Conservation (phyloP, 192 early-diverging fungal species). For the Backusella tarrabulga region DNA sequence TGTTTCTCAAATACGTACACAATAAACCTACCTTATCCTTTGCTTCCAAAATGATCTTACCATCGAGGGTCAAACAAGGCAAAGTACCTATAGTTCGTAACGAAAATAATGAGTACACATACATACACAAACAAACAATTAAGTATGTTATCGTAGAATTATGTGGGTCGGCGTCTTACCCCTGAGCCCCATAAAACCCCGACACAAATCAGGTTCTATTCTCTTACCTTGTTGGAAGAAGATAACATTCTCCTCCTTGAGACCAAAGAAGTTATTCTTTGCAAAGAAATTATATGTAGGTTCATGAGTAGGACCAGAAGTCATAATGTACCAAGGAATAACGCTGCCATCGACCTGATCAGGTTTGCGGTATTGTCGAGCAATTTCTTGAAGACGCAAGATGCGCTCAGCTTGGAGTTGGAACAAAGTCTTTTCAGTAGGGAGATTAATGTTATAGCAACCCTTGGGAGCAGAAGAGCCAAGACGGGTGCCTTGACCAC, state of each 20-base stretch:
- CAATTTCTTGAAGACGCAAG: slow-evolving; percentile 73
- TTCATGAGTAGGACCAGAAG: slow-evolving; percentile 86
- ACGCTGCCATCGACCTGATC: slow-evolving; percentile 48
- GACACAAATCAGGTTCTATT: neutral
- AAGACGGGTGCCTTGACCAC: slow-evolving; percentile 84
- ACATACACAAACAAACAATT: slow-evolving; percentile 10
- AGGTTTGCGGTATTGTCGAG: slow-evolving; percentile 27
- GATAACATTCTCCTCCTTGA: slow-evolving; percentile 79
- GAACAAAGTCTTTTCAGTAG: slow-evolving; percentile 87
- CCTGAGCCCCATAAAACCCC: neutral
- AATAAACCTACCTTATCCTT: slow-evolving; percentile 46
- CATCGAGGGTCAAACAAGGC: slow-evolving; percentile 90
- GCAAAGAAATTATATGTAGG: slow-evolving; percentile 82
- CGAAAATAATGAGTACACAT: neutral
- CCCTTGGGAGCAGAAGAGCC: slow-evolving; percentile 87
- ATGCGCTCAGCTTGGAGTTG: slow-evolving; percentile 96
- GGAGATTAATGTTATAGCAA: slow-evolving; percentile 92
- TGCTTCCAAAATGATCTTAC: slow-evolving; percentile 89
- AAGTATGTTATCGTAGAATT: slow-evolving; percentile 4
- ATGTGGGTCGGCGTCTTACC: neutral
- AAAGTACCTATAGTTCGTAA: slow-evolving; percentile 60
- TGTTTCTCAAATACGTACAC: neutral
- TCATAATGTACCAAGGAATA: slow-evolving; percentile 99
- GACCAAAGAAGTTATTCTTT: slow-evolving; percentile 84
- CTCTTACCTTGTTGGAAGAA: slow-evolving; percentile 90